These are phyloP conservation scores for Fusarium sp. DNA, from an alignment of 2,329 filamentous ascomycete species.

Conservation along the genomic window DNA sequence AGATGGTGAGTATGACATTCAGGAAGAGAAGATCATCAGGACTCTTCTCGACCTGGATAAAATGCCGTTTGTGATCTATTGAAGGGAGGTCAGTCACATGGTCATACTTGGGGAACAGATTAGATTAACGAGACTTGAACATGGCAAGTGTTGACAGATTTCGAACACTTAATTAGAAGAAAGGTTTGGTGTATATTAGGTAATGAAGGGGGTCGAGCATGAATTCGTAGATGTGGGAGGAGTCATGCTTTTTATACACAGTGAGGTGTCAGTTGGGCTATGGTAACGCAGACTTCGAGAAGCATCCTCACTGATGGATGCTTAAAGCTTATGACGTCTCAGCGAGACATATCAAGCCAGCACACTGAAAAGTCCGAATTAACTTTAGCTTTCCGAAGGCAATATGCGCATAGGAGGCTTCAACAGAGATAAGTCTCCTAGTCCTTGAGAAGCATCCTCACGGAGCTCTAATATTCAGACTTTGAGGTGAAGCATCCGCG, in stretches of 20 bases:
- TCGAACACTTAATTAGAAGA: neutral
- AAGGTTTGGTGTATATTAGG: neutral
- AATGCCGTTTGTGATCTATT: neutral
- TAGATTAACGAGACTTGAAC: neutral
- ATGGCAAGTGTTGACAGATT: neutral
- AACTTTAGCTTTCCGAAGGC: neutral
- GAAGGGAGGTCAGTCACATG: neutral
- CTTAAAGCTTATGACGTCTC: neutral
- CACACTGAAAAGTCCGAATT: neutral
- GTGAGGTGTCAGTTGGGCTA: neutral
- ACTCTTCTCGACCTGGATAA: neutral
- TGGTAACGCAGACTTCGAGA: neutral
- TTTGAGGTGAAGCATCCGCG: neutral
- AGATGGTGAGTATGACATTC: neutral
- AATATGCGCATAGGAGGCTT: neutral
- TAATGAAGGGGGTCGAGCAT: neutral
- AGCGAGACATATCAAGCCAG: neutral
- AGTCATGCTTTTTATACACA: neutral
- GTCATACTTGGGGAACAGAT: rapidly evolving
- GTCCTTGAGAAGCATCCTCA: neutral
- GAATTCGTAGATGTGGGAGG: rapidly evolving
- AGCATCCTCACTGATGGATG: neutral
- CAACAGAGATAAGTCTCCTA: neutral
- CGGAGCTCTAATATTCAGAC: neutral
- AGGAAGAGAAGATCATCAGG: rapidly evolving